Evolutionary conservation across 1,284 basidiomycete species (phyloP).

Genomic region (Ustilago trichophora): DNA sequence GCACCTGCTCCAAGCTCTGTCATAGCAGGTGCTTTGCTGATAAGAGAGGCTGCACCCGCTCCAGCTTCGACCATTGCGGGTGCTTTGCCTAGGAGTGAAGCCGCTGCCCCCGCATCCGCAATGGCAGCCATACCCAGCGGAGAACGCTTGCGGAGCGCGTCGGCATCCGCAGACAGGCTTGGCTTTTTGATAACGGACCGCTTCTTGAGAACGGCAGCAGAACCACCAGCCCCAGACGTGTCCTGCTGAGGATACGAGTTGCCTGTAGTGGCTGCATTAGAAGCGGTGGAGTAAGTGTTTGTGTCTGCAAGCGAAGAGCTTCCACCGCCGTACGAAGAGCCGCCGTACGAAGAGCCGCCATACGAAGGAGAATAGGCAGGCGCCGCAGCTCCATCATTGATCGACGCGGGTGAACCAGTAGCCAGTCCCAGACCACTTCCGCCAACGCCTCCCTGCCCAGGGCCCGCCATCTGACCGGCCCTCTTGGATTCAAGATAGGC

Average conservation of each 20-base stretch:
- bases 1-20: neutral
- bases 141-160: neutral
- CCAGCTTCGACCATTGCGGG: neutral
- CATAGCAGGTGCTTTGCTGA: too few species aligned
- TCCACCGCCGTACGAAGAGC: too few species aligned
- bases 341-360: too few species aligned
- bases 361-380: neutral
- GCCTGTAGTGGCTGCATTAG: too few species aligned
- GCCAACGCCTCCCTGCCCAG: too few species aligned
- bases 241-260: neutral
- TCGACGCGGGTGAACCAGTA: neutral
- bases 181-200: too few species aligned
- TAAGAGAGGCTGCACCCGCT: neutral
- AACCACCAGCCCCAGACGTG: neutral
- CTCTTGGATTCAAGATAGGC: slow-evolving; percentile 19
- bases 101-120: neutral
- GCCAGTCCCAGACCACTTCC: neutral
- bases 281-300: too few species aligned
- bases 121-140: too few species aligned
- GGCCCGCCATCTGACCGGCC: neutral
- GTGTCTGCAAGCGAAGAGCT: too few species aligned
- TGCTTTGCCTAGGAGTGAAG: neutral
- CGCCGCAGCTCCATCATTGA: neutral
- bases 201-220: slow-evolving; percentile 18
- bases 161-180: too few species aligned